phyloP scores from a whole-genome alignment of 2,329 filamentous ascomycete species.

The Cladophialophora yegresii region DNA sequence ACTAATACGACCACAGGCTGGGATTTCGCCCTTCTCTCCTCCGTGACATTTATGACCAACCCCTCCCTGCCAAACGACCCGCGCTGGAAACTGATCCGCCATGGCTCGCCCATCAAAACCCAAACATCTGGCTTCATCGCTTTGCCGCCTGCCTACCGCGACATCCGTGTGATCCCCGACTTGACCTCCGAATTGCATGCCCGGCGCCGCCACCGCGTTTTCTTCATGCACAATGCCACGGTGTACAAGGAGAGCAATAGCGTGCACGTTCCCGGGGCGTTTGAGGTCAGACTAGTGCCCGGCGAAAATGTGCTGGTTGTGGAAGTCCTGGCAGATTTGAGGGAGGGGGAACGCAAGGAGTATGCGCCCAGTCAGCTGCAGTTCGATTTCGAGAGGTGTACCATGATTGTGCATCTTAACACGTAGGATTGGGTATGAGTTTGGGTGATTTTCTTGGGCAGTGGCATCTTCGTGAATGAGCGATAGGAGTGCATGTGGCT shows the following conservation, averaged over 20 bases:
- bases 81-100: constrained; percentile 64
- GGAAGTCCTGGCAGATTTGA: constrained; percentile 70
- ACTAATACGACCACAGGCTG: constrained; percentile 4
- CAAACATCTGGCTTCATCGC: constrained; percentile 74
- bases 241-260: constrained; percentile 30
- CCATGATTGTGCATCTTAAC: constrained; percentile 25
- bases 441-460: neutral
- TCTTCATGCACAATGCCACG: constrained; percentile 31
- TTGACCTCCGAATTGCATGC: constrained; percentile 23
- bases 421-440: constrained; percentile 1
- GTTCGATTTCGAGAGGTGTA: constrained; percentile 70
- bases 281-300: constrained; percentile 69
- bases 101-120: constrained; percentile 64
- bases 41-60: constrained; percentile 67
- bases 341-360: constrained; percentile 57
- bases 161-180: constrained; percentile 61
- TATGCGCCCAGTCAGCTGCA: constrained; percentile 58
- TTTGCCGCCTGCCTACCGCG: constrained; percentile 64
- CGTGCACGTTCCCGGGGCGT: constrained; percentile 64
- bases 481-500: neutral
- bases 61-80: constrained; percentile 60
- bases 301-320: constrained; percentile 79
- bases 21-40: constrained; percentile 66
- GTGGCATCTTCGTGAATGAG: neutral
- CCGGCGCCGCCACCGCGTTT: constrained; percentile 28